A percentile compares a stretch with the other conserved stretches of the same genome.
These are phyloP conservation scores for Pestalotiopsis sp. DNA, from an alignment of 2,329 filamentous ascomycete species.

Conservation along the genomic window DNA sequence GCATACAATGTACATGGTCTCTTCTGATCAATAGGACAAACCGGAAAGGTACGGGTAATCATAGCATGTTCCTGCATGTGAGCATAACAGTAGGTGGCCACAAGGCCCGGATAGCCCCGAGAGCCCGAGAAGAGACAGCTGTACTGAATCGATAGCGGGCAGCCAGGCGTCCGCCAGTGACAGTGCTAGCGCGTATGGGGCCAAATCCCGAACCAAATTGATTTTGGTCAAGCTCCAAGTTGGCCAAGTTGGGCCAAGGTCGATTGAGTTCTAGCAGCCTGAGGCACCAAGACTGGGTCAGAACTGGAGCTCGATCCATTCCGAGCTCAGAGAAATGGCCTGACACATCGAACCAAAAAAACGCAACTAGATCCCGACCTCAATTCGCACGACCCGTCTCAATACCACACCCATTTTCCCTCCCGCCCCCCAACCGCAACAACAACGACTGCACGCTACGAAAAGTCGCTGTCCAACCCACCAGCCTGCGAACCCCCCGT, in stretches of 20 bases:
- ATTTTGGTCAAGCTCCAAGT: not conserved
- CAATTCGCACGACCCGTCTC: not conserved
- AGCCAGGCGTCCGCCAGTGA: no score
- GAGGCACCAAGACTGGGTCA: slow-evolving; percentile 3
- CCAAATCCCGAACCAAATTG: not conserved
- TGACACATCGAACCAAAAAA: slow-evolving; percentile 15
- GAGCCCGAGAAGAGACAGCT: no score
- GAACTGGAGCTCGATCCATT: slow-evolving; percentile 12
- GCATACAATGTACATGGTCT: no score
- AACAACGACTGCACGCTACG: slow-evolving; percentile 7
- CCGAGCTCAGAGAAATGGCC: slow-evolving; percentile 12
- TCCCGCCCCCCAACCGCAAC: slow-evolving; percentile 6
- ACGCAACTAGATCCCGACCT: slow-evolving; percentile 10
- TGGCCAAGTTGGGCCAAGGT: not conserved
- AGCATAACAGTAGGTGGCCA: no score
- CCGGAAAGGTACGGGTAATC: no score
- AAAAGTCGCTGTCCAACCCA: not conserved
- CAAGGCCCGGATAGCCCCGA: no score
- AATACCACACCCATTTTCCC: slow-evolving; percentile 12
- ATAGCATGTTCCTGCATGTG: no score
- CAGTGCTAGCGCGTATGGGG: no score
- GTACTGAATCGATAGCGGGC: no score
- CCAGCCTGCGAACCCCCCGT: slow-evolving; percentile 12
- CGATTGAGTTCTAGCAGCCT: not conserved
- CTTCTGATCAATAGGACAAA: no score